phyloP scores from a whole-genome alignment of 805 yeast genomes.

The Wickerhamomyces sydowiorum region DNA sequence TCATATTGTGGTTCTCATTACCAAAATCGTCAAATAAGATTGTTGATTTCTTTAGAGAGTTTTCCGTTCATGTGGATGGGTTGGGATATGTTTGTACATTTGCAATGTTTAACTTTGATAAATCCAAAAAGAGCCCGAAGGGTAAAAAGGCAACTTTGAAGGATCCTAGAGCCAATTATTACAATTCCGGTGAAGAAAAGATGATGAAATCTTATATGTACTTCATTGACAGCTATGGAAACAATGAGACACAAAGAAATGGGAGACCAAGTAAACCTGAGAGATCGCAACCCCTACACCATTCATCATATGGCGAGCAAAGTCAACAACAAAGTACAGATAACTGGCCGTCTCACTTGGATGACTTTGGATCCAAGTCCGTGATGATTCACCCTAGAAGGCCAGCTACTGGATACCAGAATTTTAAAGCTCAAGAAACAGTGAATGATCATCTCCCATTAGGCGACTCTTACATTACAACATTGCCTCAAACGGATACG shows the following conservation, averaged over 20 bases:
- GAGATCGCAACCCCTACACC: neutral
- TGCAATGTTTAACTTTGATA: conserved; percentile 86
- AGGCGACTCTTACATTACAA: conserved; percentile 40
- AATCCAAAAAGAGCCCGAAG: conserved; percentile 34
- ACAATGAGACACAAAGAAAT: conserved; percentile 28
- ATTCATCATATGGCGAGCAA: conserved; percentile 4
- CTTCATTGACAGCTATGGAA: conserved; percentile 79
- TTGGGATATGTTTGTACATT: conserved; percentile 90
- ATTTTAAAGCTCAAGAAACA: neutral
- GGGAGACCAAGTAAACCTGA: conserved; percentile 5
- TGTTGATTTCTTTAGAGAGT: conserved; percentile 87
- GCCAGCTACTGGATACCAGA: neutral
- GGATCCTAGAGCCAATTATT: conserved; percentile 28
- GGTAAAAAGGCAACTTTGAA: conserved; percentile 17
- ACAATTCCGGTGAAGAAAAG: conserved; percentile 59
- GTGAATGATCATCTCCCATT: conserved; percentile 13
- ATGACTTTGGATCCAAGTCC: neutral
- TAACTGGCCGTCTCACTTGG: conserved; percentile 4
- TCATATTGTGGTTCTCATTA: conserved; percentile 79
- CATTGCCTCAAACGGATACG: conserved; percentile 32
- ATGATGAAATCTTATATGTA: conserved; percentile 89
- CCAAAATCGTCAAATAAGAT: conserved; percentile 70
- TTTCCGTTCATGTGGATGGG: conserved; percentile 87
- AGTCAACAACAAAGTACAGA: neutral
- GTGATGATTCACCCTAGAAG: neutral